These are phyloP conservation scores for Trichodelitschia bisporula DNA, from an alignment of 495 filamentous ascomycete genomes.

Conservation along the genomic window DNA sequence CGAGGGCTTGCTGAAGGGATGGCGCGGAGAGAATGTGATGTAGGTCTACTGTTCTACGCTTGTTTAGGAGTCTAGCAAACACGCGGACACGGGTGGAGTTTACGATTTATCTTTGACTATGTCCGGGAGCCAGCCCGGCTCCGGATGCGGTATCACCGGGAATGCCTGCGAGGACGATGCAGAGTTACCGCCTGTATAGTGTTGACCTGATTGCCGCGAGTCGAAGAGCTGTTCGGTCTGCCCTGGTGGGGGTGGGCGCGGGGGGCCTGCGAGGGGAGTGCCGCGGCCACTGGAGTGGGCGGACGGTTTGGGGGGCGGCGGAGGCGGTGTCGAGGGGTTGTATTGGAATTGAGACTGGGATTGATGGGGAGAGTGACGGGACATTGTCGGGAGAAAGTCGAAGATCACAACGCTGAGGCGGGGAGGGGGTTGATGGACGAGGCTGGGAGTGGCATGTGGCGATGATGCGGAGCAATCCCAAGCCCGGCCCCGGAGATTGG, in stretches of 20 bases:
- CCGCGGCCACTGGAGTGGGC: slow-evolving; percentile 10
- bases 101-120: slow-evolving; percentile 17
- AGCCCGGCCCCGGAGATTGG: no score
- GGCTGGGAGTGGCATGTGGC: no score
- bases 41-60: slow-evolving; percentile 15
- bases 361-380: slow-evolving; percentile 9
- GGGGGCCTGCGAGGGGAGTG: slow-evolving; percentile 14
- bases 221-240: slow-evolving; percentile 6
- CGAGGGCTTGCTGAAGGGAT: slow-evolving; percentile 15
- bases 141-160: slow-evolving; percentile 10
- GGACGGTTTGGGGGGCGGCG: slow-evolving; percentile 18
- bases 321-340: slow-evolving; percentile 16
- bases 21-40: slow-evolving; percentile 13
- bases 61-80: slow-evolving; percentile 1
- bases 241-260: slow-evolving; percentile 16
- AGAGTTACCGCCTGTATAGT: not conserved
- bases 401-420: no score
- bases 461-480: no score
- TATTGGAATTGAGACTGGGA: slow-evolving; percentile 11
- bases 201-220: not conserved
- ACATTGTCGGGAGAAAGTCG: no score
- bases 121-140: slow-evolving; percentile 17
- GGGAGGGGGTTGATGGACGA: no score
- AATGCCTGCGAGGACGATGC: not conserved
- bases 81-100: slow-evolving; percentile 2